phyloP scores from a whole-genome alignment of 176 grass and related monocot species.

The Carex scoparia region DNA sequence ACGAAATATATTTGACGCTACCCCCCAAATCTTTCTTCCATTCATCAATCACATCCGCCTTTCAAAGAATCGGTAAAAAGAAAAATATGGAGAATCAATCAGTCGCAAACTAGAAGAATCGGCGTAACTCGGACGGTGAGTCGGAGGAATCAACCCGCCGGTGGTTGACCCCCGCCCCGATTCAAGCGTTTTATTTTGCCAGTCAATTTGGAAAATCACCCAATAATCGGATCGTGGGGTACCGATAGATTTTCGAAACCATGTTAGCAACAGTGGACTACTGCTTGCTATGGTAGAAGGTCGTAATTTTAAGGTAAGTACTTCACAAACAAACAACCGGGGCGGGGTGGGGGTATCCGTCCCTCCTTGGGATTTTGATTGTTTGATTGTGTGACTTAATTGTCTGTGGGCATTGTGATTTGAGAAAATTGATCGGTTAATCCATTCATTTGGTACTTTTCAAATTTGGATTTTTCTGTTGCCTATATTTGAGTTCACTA shows the following conservation, averaged over 20 bases:
- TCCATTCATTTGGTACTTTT: not conserved
- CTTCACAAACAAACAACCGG: not conserved
- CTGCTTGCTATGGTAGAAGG: not conserved
- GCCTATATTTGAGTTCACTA: conserved; percentile 5
- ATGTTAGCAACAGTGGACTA: not conserved
- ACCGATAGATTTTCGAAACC: not conserved
- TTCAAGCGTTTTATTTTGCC: not conserved
- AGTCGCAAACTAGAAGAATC: not conserved
- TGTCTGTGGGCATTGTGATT: not conserved
- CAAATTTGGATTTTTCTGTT: not conserved
- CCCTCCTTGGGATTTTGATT: not conserved
- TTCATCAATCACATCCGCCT: not conserved
- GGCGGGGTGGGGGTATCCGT: not conserved
- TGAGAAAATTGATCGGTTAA: not conserved
- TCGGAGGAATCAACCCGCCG: conserved; percentile 1
- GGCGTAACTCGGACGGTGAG: not conserved
- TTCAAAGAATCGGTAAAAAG: not conserved
- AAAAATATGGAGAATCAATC: not conserved
- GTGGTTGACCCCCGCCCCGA: not conserved
- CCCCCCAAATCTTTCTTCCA: not conserved
- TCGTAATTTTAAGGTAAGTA: not conserved
- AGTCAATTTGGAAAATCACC: not conserved
- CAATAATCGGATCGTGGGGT: not conserved
- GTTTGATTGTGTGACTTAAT: not conserved
- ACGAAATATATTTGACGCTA: not conserved